phyloP scores from a whole-genome alignment of 106 monocot genomes.

The Ottelia alismoides region DNA sequence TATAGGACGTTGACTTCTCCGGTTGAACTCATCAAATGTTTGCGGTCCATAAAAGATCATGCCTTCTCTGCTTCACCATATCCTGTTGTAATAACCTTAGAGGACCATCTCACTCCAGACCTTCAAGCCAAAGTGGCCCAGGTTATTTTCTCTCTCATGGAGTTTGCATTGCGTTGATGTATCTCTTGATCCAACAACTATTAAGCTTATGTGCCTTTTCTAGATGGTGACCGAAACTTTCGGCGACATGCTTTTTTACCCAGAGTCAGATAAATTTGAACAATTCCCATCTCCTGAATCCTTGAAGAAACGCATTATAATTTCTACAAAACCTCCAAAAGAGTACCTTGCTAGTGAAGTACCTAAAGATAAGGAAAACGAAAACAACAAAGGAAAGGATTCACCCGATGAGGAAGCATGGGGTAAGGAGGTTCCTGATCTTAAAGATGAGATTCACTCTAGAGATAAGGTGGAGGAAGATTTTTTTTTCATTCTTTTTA shows the following conservation, averaged over 20 bases:
- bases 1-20: slow-evolving; percentile 20
- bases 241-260: slow-evolving; percentile 68
- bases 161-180: no score
- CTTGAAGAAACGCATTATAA: slow-evolving; percentile 49
- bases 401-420: slow-evolving; percentile 46
- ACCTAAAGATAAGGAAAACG: slow-evolving; percentile 28
- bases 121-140: slow-evolving; percentile 77
- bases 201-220: no score
- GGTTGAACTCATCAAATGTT: slow-evolving; percentile 51
- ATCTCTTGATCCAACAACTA: no score
- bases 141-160: no score
- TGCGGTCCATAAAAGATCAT: slow-evolving; percentile 55
- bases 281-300: slow-evolving; percentile 70
- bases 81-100: slow-evolving; percentile 79
- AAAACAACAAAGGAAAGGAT: slow-evolving; percentile 15
- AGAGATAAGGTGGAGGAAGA: no score
- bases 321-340: slow-evolving; percentile 87
- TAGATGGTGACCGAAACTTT: slow-evolving; percentile 69
- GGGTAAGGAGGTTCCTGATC: slow-evolving; percentile 58
- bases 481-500: no score
- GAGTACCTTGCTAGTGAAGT: slow-evolving; percentile 63
- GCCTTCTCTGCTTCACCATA: slow-evolving; percentile 65
- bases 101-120: slow-evolving; percentile 70
- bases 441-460: slow-evolving; percentile 32
- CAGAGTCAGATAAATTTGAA: slow-evolving; percentile 28